A percentile compares a stretch with the other conserved stretches of the same genome.
phyloP scores from a whole-genome alignment of 331 rosid species.

The Rhamnella rubrinervis region DNA sequence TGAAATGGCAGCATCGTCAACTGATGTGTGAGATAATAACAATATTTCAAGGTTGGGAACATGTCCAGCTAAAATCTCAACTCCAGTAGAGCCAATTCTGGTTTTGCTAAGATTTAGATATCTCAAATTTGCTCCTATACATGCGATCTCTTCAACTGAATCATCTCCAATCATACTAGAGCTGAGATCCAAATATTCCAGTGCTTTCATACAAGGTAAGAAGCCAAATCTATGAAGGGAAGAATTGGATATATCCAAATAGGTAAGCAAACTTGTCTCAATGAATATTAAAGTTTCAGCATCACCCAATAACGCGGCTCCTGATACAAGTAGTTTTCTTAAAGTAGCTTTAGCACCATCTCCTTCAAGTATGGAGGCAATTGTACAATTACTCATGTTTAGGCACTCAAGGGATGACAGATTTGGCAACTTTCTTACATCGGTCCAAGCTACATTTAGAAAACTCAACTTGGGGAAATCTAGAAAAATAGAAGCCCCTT shows the following conservation, averaged over 20 bases:
- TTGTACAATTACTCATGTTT: slow-evolving; percentile 78
- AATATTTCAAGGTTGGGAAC: slow-evolving; percentile 69
- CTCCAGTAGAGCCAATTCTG: slow-evolving; percentile 67
- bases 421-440: slow-evolving; percentile 62
- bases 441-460: slow-evolving; percentile 87
- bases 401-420: slow-evolving; percentile 60
- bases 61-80: slow-evolving; percentile 64
- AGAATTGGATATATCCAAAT: slow-evolving; percentile 65
- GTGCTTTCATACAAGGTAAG: slow-evolving; percentile 48
- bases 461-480: slow-evolving; percentile 61
- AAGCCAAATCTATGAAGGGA: slow-evolving; percentile 53
- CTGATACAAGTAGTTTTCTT: slow-evolving; percentile 60
- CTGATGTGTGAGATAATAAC: slow-evolving; percentile 60
- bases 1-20: slow-evolving; percentile 62
- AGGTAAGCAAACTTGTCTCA: slow-evolving; percentile 44
- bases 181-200: slow-evolving; percentile 81
- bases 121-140: slow-evolving; percentile 63
- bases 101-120: slow-evolving; percentile 70
- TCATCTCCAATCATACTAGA: slow-evolving; percentile 66
- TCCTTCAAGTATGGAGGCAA: slow-evolving; percentile 57
- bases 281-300: slow-evolving; percentile 45
- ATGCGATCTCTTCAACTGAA: slow-evolving; percentile 50
- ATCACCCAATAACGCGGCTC: slow-evolving; percentile 57
- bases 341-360: slow-evolving; percentile 53
- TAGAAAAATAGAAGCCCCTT: slow-evolving; percentile 60